phyloP scores from a whole-genome alignment of 1,139 yeast genomes.

The Suhomyces maxii region DNA sequence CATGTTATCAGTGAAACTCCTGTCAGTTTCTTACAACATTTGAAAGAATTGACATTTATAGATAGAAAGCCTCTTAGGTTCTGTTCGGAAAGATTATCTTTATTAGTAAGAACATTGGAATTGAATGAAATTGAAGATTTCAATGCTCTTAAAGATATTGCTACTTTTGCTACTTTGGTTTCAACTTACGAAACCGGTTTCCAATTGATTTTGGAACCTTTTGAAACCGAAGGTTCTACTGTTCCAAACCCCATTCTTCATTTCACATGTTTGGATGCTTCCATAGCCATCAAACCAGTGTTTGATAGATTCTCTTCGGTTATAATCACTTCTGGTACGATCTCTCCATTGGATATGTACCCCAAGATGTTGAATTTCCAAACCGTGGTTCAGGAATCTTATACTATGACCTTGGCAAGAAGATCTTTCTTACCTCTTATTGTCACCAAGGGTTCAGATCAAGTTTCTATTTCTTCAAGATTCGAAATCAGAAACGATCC shows the following conservation, averaged over 20 bases:
- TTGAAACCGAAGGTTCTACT: conserved; percentile 93
- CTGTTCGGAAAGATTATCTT: conserved; percentile 87
- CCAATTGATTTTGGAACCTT: conserved; percentile 88
- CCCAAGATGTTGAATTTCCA: conserved; percentile 96
- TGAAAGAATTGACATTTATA: conserved; percentile 89
- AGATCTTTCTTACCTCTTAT: conserved; percentile 92
- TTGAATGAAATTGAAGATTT: conserved; percentile 88
- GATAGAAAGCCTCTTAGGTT: conserved; percentile 88
- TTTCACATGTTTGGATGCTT: conserved; percentile 94
- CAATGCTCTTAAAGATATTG: conserved; percentile 89
- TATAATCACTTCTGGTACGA: conserved; percentile 94
- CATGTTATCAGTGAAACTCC: conserved; percentile 98
- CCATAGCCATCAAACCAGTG: conserved; percentile 95
- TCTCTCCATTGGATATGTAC: conserved; percentile 97
- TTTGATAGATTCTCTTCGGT: conserved; percentile 94
- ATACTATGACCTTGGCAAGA: conserved; percentile 92
- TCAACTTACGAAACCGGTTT: conserved; percentile 95
- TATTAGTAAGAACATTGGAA: conserved; percentile 86
- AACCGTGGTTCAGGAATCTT: conserved; percentile 91
- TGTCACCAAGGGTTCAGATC: conserved; percentile 96
- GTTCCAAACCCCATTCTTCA: conserved; percentile 97
- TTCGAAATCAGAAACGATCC: conserved; percentile 98
- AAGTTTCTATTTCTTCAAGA: conserved; percentile 92
- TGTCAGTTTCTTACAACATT: conserved; percentile 82
- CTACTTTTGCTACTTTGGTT: conserved; percentile 93